Base-by-base conservation (phyloP, 345 rosid species). In the Bruguiera parviflora region DNA sequence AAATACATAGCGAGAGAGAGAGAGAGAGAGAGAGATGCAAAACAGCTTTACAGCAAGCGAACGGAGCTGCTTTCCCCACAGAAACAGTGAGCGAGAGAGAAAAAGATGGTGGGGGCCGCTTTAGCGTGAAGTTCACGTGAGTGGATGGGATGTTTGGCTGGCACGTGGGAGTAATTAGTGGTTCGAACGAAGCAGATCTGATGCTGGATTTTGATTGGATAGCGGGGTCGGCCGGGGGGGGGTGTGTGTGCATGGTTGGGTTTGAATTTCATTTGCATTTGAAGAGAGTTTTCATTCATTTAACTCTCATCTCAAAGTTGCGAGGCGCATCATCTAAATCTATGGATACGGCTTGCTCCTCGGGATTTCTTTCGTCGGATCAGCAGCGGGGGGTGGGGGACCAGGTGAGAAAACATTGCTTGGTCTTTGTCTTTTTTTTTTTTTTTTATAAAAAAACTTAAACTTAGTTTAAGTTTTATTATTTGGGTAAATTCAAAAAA, bases 91-190 rank as follows among this genome's bases (percentile, higher is more conserved):
- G n/a, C 3, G 13, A 24, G 61, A 8, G 29, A 11, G 37, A 7
- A 6, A 10, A 35, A 53, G 53, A 15, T n/a, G 61, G 21, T 68
- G 58, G 85, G 81, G 75, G 25, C 58, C 67, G 64, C 53, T 2
- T 0, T 64, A 75, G 74, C 73, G 80, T 76, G 86, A 61, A 2
- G 22, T 0, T 78, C 84, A 71, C 84, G 84, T 81, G 82, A 11
- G 47, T 61, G 60, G 69, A 13, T 70, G 47, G 47, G 47, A 39
- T 10, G 47, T 3, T 43, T 43, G 88, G 81, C 60, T 39, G 20
- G 10, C 10, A 53, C 3, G 35, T 5, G 55, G 85, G 76, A 85
- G 88, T 89, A 86, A 86, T 19, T 22, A 80, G 96, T 93, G 97
- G 98, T 73, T 70, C 71, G 71, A 78, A 66, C 8, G 24, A 70